phyloP scores from a whole-genome alignment of 768 basidiomycete genomes.

The Rhodotorula toruloides region DNA sequence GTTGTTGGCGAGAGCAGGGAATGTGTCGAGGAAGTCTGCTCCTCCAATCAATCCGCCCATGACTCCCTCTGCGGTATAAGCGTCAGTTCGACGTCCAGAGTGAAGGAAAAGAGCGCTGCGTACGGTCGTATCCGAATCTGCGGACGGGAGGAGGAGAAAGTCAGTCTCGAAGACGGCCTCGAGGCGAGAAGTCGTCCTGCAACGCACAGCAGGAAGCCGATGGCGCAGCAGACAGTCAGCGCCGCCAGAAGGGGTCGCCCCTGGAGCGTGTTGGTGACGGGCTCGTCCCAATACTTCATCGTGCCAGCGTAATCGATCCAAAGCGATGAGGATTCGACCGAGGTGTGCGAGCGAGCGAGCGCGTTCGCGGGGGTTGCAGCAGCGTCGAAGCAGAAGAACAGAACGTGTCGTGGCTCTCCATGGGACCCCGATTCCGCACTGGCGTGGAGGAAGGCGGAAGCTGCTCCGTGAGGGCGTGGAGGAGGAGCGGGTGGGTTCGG shows the following conservation, averaged over 20 bases:
- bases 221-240: background rate
- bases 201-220: slow-evolving; percentile 4
- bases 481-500: too few species aligned
- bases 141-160: background rate
- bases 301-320: too few species aligned
- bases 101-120: background rate
- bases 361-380: too few species aligned
- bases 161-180: background rate
- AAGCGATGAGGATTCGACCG: too few species aligned
- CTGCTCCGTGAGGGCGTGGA: too few species aligned
- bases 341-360: too few species aligned
- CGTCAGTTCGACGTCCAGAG: background rate
- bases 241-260: background rate
- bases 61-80: background rate
- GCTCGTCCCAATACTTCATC: slow-evolving; percentile 9
- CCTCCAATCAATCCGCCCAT: background rate
- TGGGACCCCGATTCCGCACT: too few species aligned
- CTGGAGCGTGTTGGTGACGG: background rate
- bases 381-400: too few species aligned
- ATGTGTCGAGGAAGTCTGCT: background rate
- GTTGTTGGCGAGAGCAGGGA: background rate
- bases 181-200: too few species aligned
- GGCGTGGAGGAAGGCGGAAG: too few species aligned
- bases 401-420: too few species aligned
- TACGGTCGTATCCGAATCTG: slow-evolving; percentile 1